Evolutionary conservation across 305 asterid genomes (phyloP), one percentile per base, ranked within the genome.

Genomic region (Fraxinus albicans): DNA sequence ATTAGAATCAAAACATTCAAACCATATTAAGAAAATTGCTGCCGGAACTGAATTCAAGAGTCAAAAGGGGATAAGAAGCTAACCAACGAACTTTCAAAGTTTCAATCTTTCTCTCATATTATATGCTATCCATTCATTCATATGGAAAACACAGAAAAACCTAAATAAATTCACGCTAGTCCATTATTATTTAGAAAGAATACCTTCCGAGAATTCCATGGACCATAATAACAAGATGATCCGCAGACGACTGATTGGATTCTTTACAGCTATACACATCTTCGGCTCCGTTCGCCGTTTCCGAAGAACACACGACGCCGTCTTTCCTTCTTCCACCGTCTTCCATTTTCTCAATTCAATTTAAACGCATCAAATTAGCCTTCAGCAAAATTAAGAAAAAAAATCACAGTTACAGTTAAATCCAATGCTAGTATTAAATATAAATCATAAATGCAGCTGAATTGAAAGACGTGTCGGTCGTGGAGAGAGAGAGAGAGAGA

Each of bases 131-230:
- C 53, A 42, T 42, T 42, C 53, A 42, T 42, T 42, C 53, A 50
- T 15, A 50, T 50, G 21, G 60, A 50, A 50, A 50, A 50, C 60
- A 15, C 15, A 55, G 25, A 55, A 53, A 53, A 55, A 6, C 65
- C 25, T 55, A 55, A n/a, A 55, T n/a, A n/a, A 55, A 5, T 55
- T 55, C 63, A 6, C 65, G 25, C 65, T 6, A 81, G 42, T 9
- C n/a, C 33, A 65, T 25, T 25, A 65, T 8, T 65, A 23, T 70
- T 70, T 27, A 47, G 7, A 35, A 82, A 25, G 12, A 38, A 13
- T 83, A 93, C 95, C 97, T 93, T 80, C 97, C 97, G 6, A 93
- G 94, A 84, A 93, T 93, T 58, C 97, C 97, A 67, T 93, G 97
- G 31, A 93, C 97, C 95, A 93, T 88, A 67, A 93, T 90, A 80